Evolutionary conservation across 1,139 yeast genomes (phyloP).

Genomic region (Blastobotrys elegans): DNA sequence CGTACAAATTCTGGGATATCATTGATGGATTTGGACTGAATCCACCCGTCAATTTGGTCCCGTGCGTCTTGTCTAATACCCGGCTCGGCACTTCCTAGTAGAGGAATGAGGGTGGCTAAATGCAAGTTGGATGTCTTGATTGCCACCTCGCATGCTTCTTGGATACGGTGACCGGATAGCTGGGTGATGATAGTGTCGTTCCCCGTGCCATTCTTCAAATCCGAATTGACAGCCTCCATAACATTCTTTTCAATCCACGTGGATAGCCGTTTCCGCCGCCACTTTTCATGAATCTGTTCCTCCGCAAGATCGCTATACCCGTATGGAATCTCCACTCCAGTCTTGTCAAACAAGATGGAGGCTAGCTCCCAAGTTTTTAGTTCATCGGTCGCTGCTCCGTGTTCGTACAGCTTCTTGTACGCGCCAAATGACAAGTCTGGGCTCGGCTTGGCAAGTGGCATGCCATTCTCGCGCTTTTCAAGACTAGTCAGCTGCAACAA

Average conservation of each 20-base stretch:
- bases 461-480: conserved; percentile 17
- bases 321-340: conserved; percentile 18
- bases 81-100: conserved; percentile 57
- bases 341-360: conserved; percentile 54
- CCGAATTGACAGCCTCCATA: conserved; percentile 38
- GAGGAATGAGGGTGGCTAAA: conserved; percentile 62
- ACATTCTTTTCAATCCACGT: conserved; percentile 56
- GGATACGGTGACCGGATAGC: conserved; percentile 53
- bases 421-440: conserved; percentile 18
- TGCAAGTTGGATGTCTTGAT: conserved; percentile 57
- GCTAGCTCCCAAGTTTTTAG: conserved; percentile 45
- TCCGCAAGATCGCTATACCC: conserved; percentile 28
- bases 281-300: conserved; percentile 36
- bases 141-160: conserved; percentile 59
- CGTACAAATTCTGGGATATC: conserved; percentile 51
- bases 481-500: conserved; percentile 13
- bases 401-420: conserved; percentile 9
- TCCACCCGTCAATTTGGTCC: conserved; percentile 66
- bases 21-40: conserved; percentile 36
- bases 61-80: conserved; percentile 51
- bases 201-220: conserved; percentile 23
- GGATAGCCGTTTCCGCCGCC: conserved; percentile 45
- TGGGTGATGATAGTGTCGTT: conserved; percentile 50
- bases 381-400: conserved; percentile 14
- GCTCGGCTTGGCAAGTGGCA: conserved; percentile 20